These are phyloP conservation scores for Russula emetica DNA, from an alignment of 768 basidiomycete genomes.

Conservation along the genomic window DNA sequence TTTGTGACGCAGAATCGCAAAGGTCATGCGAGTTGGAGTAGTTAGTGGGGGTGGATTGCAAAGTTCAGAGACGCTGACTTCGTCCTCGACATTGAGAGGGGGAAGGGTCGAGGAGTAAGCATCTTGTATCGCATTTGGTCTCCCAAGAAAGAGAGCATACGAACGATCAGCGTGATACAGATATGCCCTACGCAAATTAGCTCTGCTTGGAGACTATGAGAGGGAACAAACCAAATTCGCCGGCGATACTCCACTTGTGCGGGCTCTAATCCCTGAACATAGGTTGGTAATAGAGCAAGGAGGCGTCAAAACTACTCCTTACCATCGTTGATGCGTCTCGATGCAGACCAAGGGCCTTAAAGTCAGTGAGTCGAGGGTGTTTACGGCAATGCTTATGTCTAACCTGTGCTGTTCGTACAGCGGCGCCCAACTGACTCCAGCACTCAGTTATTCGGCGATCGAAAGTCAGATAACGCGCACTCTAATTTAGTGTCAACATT, in stretches of 20 bases:
- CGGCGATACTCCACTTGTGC: slow-evolving; percentile 82
- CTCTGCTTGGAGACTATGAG: background rate
- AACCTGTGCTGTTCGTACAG: slow-evolving; percentile 80
- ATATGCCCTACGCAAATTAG: slow-evolving; percentile 56
- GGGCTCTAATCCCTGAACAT: slow-evolving; percentile 60
- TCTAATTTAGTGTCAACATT: slow-evolving; percentile 39
- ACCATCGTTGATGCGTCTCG: slow-evolving; percentile 84
- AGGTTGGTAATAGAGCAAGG: slow-evolving; percentile 17
- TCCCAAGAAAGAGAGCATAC: slow-evolving; percentile 84
- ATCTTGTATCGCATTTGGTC: slow-evolving; percentile 86
- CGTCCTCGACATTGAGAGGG: slow-evolving; percentile 70
- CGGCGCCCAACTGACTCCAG: slow-evolving; percentile 93
- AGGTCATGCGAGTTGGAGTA: slow-evolving; percentile 79
- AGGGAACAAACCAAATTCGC: slow-evolving; percentile 66
- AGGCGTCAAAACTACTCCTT: slow-evolving; percentile 30
- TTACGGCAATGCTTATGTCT: background rate
- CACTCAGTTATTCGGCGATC: slow-evolving; percentile 90
- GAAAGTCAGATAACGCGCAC: slow-evolving; percentile 64
- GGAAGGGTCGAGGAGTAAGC: slow-evolving; percentile 79
- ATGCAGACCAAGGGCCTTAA: slow-evolving; percentile 78
- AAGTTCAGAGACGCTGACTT: slow-evolving; percentile 42
- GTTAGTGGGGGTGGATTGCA: slow-evolving; percentile 55
- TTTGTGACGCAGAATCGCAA: slow-evolving; percentile 79
- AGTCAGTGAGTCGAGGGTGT: background rate
- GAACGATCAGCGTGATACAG: slow-evolving; percentile 93